phyloP scores from a whole-genome alignment of 2,329 filamentous ascomycete genomes.

The Bretziella fagacearum region DNA sequence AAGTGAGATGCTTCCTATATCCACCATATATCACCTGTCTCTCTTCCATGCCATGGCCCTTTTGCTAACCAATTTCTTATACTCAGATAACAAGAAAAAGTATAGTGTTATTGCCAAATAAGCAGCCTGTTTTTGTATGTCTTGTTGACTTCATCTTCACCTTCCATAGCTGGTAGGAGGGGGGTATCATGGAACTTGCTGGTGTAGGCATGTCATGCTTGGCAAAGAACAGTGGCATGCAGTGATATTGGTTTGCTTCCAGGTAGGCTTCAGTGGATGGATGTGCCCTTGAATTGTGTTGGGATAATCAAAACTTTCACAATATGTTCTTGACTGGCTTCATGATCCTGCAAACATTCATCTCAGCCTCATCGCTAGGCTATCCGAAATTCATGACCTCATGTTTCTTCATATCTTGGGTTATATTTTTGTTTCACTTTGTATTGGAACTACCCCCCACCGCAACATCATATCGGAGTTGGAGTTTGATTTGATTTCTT shows the following conservation, averaged over 20 bases:
- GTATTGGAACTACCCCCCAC: conserved; percentile 1
- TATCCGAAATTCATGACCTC: not conserved
- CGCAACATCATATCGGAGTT: conserved; percentile 14
- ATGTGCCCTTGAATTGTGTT: too few species aligned
- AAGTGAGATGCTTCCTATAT: not conserved
- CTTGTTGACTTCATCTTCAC: not conserved
- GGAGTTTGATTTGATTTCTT: conserved; percentile 13
- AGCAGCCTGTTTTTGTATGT: not conserved
- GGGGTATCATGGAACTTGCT: too few species aligned
- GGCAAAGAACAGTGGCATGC: too few species aligned
- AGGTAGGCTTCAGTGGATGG: too few species aligned
- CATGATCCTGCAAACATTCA: too few species aligned
- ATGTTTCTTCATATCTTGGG: not conserved
- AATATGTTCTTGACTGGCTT: too few species aligned
- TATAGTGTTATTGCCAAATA: conserved; percentile 14
- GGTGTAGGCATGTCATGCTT: too few species aligned
- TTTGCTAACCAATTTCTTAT: not conserved
- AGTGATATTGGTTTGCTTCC: too few species aligned
- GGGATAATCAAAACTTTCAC: too few species aligned
- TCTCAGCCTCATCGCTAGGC: too few species aligned
- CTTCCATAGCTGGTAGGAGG: not conserved
- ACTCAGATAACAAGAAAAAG: conserved; percentile 11
- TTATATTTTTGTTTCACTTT: conserved; percentile 9
- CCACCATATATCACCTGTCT: too few species aligned
- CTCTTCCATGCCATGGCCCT: too few species aligned